A percentile compares a stretch with the other conserved stretches of the same genome.
Conservation (phyloP, 129 eudicot genomes). For the Lactuca sativa region DNA sequence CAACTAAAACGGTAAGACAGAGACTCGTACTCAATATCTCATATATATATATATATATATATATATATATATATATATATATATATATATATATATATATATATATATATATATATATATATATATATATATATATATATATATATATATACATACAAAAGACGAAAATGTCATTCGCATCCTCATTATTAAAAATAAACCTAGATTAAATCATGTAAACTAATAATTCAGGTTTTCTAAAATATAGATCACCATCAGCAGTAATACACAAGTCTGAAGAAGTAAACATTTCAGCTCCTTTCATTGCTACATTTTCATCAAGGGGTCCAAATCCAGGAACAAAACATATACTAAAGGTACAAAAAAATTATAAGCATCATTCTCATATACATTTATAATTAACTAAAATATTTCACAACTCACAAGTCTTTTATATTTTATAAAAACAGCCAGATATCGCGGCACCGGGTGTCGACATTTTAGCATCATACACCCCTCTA, state of each 20-base stretch:
- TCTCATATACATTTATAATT: neutral
- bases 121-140: too few species aligned
- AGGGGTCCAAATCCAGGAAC: slow-evolving; percentile 91
- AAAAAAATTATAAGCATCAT: neutral
- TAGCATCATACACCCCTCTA: slow-evolving; percentile 85
- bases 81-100: too few species aligned
- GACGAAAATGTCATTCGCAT: neutral
- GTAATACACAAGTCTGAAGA: slow-evolving; percentile 66
- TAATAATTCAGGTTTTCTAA: neutral
- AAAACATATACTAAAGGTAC: slow-evolving; percentile 74
- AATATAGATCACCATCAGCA: slow-evolving; percentile 74
- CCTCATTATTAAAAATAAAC: neutral
- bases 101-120: too few species aligned
- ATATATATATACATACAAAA: too few species aligned
- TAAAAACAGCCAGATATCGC: slow-evolving; percentile 78
- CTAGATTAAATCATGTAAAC: neutral
- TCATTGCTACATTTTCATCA: slow-evolving; percentile 84
- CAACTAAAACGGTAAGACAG: neutral
- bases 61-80: too few species aligned
- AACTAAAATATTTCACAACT: neutral
- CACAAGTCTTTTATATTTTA: neutral
- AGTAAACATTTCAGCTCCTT: slow-evolving; percentile 66
- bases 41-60: too few species aligned
- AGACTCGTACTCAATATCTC: neutral
- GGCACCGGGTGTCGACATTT: slow-evolving; percentile 94